Percentiles rank a stretch among this genome's conserved stretches.
These are phyloP conservation scores for Nicotiana otophora DNA, from an alignment of 257 asterid species.

Conservation along the genomic window DNA sequence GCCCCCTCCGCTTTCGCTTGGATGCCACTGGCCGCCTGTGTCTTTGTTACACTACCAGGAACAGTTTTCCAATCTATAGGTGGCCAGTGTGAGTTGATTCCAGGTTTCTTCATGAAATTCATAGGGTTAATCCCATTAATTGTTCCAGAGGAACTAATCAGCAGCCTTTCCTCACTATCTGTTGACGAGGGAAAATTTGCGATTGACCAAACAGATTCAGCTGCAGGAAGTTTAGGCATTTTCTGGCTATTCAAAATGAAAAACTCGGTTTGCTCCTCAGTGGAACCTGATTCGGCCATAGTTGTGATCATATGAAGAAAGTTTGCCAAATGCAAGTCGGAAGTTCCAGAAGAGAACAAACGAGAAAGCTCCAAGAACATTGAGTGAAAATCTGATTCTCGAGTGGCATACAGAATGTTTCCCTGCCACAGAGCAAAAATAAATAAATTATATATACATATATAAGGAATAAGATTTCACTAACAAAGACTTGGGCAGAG, in stretches of 20 bases:
- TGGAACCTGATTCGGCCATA: constrained; percentile 79
- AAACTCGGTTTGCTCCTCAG: constrained; percentile 70
- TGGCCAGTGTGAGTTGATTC: constrained; percentile 58
- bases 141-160: constrained; percentile 11
- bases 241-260: constrained; percentile 81
- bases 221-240: constrained; percentile 60
- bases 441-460: not conserved
- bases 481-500: not conserved
- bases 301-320: constrained; percentile 85
- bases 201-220: constrained; percentile 68
- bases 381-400: constrained; percentile 60
- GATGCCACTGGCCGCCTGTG: constrained; percentile 15
- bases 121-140: constrained; percentile 29
- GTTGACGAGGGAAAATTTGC: constrained; percentile 23
- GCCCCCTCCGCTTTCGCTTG: not conserved
- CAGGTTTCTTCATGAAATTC: constrained; percentile 23
- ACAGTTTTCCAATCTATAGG: constrained; percentile 72
- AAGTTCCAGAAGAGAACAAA: constrained; percentile 48
- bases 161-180: constrained; percentile 18
- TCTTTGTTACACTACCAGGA: constrained; percentile 39
- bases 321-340: constrained; percentile 76
- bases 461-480: not conserved
- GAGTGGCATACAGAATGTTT: constrained; percentile 54
- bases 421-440: constrained; percentile 39
- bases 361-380: constrained; percentile 71